Conservation (phyloP, 2,329 filamentous ascomycete species). For the Drechslerella dactyloides region DNA sequence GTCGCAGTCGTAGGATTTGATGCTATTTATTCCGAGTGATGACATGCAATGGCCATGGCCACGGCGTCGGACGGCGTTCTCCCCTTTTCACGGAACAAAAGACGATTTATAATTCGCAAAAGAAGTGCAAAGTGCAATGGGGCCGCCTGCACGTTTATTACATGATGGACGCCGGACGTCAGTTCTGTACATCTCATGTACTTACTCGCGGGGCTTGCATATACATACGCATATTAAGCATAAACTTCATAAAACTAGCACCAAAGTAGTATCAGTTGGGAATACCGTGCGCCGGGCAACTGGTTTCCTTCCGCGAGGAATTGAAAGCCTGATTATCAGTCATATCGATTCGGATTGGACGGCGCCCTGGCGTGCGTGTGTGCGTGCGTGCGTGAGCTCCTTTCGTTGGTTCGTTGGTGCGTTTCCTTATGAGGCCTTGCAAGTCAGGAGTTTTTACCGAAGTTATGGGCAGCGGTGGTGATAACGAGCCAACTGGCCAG, state of each 20-base stretch:
- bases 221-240: constrained; percentile 33
- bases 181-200: not conserved
- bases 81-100: constrained; percentile 42
- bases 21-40: not conserved
- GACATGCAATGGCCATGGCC: constrained; percentile 2
- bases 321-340: constrained; percentile 5
- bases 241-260: constrained; percentile 24
- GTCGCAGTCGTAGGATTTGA: constrained; percentile 2
- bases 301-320: constrained; percentile 17
- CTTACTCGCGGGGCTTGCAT: constrained; percentile 8
- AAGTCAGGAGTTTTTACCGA: constrained; percentile 3
- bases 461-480: not conserved
- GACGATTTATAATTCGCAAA: constrained; percentile 28
- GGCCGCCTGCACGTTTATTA: no score
- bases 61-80: constrained; percentile 47
- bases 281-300: constrained; percentile 44
- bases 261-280: constrained; percentile 24
- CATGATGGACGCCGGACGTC: no score
- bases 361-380: not conserved
- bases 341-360: not conserved
- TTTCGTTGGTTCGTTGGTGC: not conserved
- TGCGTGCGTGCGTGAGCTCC: not conserved
- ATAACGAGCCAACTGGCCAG: not conserved
- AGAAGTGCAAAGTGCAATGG: not conserved
- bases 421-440: not conserved